Percentiles rank a stretch among this genome's conserved stretches.
These are phyloP conservation scores for Cicer arietinum DNA, from an alignment of 306 rosid species.

Conservation along the genomic window DNA sequence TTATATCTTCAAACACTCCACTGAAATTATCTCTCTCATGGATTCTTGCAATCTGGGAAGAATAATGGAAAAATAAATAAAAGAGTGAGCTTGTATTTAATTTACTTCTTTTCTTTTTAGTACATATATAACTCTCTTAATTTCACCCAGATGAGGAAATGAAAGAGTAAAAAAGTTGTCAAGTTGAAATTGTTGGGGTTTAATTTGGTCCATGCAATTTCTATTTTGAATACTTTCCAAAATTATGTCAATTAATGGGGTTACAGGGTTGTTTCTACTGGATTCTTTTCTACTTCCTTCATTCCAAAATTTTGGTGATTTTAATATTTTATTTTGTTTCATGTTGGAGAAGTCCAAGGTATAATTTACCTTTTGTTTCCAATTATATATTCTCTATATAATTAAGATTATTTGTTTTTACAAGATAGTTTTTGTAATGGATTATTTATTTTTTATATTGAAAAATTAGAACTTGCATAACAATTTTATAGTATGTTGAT, in stretches of 20 bases:
- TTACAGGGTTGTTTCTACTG: slow-evolving; percentile 35
- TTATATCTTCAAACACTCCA: background rate
- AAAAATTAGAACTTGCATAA: too few relatives aligned
- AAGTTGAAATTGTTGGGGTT: slow-evolving; percentile 23
- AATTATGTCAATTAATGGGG: slow-evolving; percentile 39
- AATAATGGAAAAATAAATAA: background rate
- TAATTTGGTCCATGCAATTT: slow-evolving; percentile 35
- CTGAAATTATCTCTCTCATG: slow-evolving; percentile 1
- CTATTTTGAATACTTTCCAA: slow-evolving; percentile 5
- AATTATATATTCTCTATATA: too few relatives aligned
- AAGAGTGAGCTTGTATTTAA: background rate
- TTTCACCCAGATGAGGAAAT: background rate
- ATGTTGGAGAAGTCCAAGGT: too few relatives aligned
- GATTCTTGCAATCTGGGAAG: slow-evolving; percentile 14
- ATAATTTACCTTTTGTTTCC: too few relatives aligned
- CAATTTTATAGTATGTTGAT: too few relatives aligned
- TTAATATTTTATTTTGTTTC: too few relatives aligned
- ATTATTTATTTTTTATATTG: too few relatives aligned
- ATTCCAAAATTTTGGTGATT: background rate
- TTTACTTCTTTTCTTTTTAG: too few relatives aligned
- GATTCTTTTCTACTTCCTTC: slow-evolving; percentile 35
- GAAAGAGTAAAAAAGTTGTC: background rate
- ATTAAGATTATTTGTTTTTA: too few relatives aligned
- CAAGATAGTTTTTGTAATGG: too few relatives aligned
- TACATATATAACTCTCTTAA: background rate